Evolutionary conservation across 2,329 filamentous ascomycete genomes (phyloP), one percentile per base, ranked within the genome.

Genomic region (Epichloe festucae): DNA sequence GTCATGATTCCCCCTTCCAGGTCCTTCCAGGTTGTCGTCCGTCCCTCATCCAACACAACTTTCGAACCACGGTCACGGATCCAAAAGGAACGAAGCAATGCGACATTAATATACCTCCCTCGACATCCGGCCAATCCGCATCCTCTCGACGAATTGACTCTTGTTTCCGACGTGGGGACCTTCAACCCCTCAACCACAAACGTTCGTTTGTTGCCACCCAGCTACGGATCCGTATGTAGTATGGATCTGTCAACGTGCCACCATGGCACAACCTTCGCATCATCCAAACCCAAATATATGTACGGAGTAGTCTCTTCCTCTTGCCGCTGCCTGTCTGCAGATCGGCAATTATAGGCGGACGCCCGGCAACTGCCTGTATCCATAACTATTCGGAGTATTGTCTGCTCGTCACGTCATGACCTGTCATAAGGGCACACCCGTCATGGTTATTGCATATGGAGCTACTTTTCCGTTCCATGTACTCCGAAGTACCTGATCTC

Each of bases 341-440:
- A 46, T 52, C 41, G 51, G 39, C 51, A 35, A 41, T 31, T 1
- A 3, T 4, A 11, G 19, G 5, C 7, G 23, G 17, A 27, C 23
- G 41, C 46, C 40, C 42, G 35, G n/a, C 12, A 7, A n/a, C 10
- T 14, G 34, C n/a, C 34, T 31, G 7, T 27, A 27, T 34, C 17
- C 48, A 44, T 44, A 43, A 38, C 17, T 27, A 17, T 4, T 3
- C 14, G 15, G 19, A n/a, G 15, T 7, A 23, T 27, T 19, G 42
- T 49, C 46, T 49, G 23, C 27, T 46, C 46, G 46, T 52, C 50
- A 49, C 46, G 50, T 52, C 50, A 49, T 52, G 17, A 27, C 39
- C 21, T 23, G 6, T 27, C 39, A 41, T 48, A n/a, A 48, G 27
- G 27, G 27, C 27, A 8, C 27, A 7, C 27, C 27, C 27, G 27